Base-by-base conservation (phyloP, 768 basidiomycete genomes). In the Rhizopogon vulgaris region DNA sequence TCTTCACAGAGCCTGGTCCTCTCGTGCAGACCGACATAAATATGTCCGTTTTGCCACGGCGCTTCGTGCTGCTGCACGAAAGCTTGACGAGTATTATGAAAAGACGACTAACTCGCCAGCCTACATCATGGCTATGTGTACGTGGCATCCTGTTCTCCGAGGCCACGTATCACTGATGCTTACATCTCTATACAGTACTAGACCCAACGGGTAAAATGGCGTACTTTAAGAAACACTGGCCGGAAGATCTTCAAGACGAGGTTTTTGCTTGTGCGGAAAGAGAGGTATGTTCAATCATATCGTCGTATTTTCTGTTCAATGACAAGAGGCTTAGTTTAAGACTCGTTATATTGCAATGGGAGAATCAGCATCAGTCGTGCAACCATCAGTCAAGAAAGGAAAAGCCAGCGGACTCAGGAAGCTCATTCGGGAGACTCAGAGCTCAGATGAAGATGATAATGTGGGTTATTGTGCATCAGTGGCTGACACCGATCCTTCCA, bases 81-180 rank as follows among this genome's bases (percentile, higher is more conserved):
- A 73, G 53, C 54, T 73, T 14, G 51, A 57, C 18, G 60, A 68
- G 32, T 71, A 73, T 52, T 71, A 73, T 56, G 55, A 65, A 37
- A 61, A 63, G 48, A 68, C 67, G 2, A 51, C 51, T 3, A 65
- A 68, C 14, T 64, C 63, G 3, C 58, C 64, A 51, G 67, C 67
- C 8, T 66, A 70, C 48, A 59, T 68, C 6, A 51, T 71, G 25
- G 56, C 66, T 1, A 69, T 73, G 60, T 54, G 67, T 73, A 48
- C 17, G 27, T 27, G 27, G n/a, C n/a, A n/a, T n/a, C n/a, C n/a
- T n/a, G n/a, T n/a, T n/a, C n/a, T n/a, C n/a, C n/a, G n/a, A n/a
- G n/a, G n/a, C n/a, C n/a, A n/a, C n/a, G n/a, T n/a, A n/a, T n/a
- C n/a, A n/a, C n/a, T n/a, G n/a, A n/a, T n/a, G n/a, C n/a, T n/a